Base-by-base conservation (phyloP, 2,329 filamentous ascomycete species). In the Diaporthe humulicola region DNA sequence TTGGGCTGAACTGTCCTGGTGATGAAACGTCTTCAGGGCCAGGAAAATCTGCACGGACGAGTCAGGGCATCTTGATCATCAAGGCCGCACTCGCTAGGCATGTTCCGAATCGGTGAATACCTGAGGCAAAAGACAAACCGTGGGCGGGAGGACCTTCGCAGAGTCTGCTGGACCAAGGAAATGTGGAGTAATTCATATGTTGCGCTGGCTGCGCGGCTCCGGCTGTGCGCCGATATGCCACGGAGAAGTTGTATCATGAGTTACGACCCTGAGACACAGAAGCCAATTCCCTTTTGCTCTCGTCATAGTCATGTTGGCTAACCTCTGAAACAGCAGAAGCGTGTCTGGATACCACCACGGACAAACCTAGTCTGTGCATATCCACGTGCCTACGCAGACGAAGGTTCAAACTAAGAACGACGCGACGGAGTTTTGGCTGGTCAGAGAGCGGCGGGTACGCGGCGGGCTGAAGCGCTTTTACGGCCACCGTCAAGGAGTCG, bases 51-150 rank as follows among this genome's bases (percentile, higher is more conserved):
- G 74, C 71, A 74, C 66, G 42, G 71, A 74, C 71, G 74, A 74
- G 74, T 75, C 74, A 75, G 74, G 57, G 71, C 74, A 58, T 64
- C 19, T 12, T 66, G 40, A 66, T 38, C 71, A 42, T 30, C 69
- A 42, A 36, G 50, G 52, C 70, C 36, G 71, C 71, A 74, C 52
- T 73, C 71, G 74, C 64, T 66, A 73, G 36, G 48, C 50, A 54
- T 54, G 42, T 70, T 61, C 71, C 61, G 70, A 70, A 52, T 72
- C 48, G 57, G 58, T 36, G 48, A 66, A 30, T 71, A 36, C 66
- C 56, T 61, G 66, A 70, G 22, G 48, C 66, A 52, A 40, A 54
- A 25, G 50, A 42, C 50, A 56, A 45, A 73, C 52, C 42, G 40
- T 50, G 56, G 52, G 57, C 56, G 67, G 38, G 50, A 67, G 48